Evolutionary conservation across 2,329 filamentous ascomycete species (phyloP), one percentile per base, ranked within the genome.

Genomic region (Microdochium nivale): DNA sequence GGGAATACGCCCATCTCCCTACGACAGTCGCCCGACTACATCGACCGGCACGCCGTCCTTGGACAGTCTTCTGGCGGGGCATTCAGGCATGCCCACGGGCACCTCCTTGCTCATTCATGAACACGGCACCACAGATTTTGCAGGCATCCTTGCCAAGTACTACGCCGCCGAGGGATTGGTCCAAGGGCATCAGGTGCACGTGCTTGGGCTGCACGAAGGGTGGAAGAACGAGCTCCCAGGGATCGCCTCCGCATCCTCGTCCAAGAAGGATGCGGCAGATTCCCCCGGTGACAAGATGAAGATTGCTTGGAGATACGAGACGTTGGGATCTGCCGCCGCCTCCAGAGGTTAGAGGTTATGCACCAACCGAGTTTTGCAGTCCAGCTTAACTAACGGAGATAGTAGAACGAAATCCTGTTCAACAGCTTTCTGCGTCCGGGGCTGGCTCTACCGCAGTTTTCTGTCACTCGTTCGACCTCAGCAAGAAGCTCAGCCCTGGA

Each of bases 281-380:
- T 58, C 65, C 2, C 62, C 69, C 2, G 76, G 77, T 14, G 87
- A 92, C 56, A 91, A 86, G 68, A 97, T 99, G 94, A 97, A 96
- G 73, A 99, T 99, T 73, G 94, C 94, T 3, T 99, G 94, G 94
- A 80, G 94, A 67, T 99, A 99, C 70, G 91, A 97, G 68, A 80
- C 83, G 32, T 69, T 97, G 50, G 87, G 87, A 16, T 86, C 87
- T 57, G 84, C 84, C 59, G 83, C 83, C 43, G 77, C 75, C 53
- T 70, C 76, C 50, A 78, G 82, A 84, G 83, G 86, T 87, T 75
- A 69, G 79, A 64, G 24, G n/a, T 32, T 11, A 30, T 30, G 27
- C 27, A 30, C 27, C 27, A 30, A 5, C 11, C 5, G 11, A 4
- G 50, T 50, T 27, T 23, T 48, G 25, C 11, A 47, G 40, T 3